Evolutionary conservation across 129 eudicot species (phyloP).

Genomic region (Erigeron canadensis): DNA sequence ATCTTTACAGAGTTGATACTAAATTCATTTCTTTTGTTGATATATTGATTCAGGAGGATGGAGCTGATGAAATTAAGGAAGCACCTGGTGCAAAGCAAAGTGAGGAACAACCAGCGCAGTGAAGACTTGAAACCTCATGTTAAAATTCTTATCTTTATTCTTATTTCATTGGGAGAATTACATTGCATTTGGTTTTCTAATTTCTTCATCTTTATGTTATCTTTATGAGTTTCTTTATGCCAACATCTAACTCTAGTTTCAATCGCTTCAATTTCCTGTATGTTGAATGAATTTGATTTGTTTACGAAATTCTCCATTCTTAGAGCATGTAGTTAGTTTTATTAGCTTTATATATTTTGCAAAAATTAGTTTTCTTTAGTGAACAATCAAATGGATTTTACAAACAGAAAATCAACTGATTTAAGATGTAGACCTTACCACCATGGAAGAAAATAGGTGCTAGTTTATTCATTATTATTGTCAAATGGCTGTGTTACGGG

Average conservation of each 20-base stretch:
- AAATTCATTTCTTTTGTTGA: neutral
- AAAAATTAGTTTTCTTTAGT: neutral
- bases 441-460: too few species aligned
- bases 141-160: slow-evolving; percentile 21
- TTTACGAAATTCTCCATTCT: neutral
- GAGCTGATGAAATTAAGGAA: slow-evolving; percentile 36
- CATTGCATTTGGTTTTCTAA: slow-evolving; percentile 26
- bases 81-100: slow-evolving; percentile 35
- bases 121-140: slow-evolving; percentile 24
- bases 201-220: slow-evolving; percentile 12
- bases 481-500: too few species aligned
- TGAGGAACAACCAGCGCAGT: slow-evolving; percentile 39
- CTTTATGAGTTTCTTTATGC: slow-evolving; percentile 16
- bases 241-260: slow-evolving; percentile 23
- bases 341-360: neutral
- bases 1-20: too few species aligned
- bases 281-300: slow-evolving; percentile 10
- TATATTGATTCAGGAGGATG: slow-evolving; percentile 31
- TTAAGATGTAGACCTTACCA: too few species aligned
- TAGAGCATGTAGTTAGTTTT: slow-evolving; percentile 9
- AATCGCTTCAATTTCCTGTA: slow-evolving; percentile 15
- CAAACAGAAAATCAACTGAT: too few species aligned
- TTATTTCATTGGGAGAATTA: slow-evolving; percentile 10
- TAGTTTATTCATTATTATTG: too few species aligned
- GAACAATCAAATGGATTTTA: too few species aligned